Evolutionary conservation across 257 asterid species (phyloP).

Genomic region (Solanum raphanifolium): DNA sequence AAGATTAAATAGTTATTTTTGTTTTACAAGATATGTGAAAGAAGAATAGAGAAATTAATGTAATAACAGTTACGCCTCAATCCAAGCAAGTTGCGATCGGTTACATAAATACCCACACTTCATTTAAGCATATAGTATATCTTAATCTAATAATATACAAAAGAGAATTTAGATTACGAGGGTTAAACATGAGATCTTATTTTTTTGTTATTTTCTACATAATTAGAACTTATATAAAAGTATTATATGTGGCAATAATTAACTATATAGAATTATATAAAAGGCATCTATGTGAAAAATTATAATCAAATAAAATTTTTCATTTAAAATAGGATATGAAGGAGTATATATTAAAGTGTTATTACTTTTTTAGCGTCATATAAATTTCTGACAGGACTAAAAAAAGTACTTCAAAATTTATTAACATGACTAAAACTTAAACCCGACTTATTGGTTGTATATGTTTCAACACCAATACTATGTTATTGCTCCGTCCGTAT

Average conservation of each 20-base stretch:
- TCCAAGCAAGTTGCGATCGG: not conserved
- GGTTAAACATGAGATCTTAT: not conserved
- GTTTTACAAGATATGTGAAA: not conserved
- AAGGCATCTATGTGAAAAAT: not conserved
- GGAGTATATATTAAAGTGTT: no score
- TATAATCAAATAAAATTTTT: not conserved
- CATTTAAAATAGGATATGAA: not conserved
- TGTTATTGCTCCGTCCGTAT: no score
- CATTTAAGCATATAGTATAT: not conserved
- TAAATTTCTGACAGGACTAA: not conserved
- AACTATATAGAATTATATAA: not conserved
- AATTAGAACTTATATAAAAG: no score
- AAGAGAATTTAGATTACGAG: not conserved
- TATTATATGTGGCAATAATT: not conserved
- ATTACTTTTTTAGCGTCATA: not conserved
- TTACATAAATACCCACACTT: not conserved
- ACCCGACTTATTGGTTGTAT: no score
- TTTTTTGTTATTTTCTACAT: no score
- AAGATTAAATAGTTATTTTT: not conserved
- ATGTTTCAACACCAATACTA: no score
- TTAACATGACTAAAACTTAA: no score
- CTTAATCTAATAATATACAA: not conserved
- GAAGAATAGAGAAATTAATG: not conserved
- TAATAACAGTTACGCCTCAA: not conserved
- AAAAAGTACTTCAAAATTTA: not conserved